Conservation (phyloP, 805 yeast genomes). For the Yamadazyma sp. region DNA sequence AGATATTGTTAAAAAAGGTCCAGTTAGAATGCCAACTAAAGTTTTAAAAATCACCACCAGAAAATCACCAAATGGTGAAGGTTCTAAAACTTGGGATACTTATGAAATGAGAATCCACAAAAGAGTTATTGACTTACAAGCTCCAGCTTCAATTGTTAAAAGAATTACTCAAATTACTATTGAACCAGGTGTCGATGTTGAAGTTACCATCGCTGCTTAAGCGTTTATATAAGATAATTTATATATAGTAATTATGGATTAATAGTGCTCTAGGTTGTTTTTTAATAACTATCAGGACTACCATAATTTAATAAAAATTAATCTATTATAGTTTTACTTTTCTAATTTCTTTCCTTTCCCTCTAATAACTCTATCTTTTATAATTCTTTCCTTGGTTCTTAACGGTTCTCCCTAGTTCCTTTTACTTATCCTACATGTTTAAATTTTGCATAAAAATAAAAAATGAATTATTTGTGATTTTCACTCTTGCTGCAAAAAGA, state of each 20-base stretch:
- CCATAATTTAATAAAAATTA: too few species aligned
- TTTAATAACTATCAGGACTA: slow-evolving; percentile 62
- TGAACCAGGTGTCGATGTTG: slow-evolving; percentile 99
- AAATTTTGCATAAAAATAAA: too few species aligned
- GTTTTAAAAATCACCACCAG: slow-evolving; percentile 97
- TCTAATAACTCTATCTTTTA: too few species aligned
- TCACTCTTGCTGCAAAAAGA: too few species aligned
- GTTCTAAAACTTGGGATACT: slow-evolving; percentile 99
- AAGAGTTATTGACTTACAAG: slow-evolving; percentile 98
- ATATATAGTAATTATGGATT: too few species aligned
- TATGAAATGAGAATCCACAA: slow-evolving; percentile 99
- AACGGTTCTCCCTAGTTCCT: too few species aligned
- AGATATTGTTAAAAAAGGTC: slow-evolving; percentile 93
- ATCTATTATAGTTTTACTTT: too few species aligned
- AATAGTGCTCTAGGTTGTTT: slow-evolving; percentile 10
- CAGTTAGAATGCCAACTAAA: slow-evolving; percentile 99
- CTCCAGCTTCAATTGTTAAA: slow-evolving; percentile 91
- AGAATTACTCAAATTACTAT: slow-evolving; percentile 96
- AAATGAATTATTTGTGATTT: too few species aligned
- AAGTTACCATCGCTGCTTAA: slow-evolving; percentile 86
- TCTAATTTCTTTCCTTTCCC: too few species aligned
- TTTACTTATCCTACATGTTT: too few species aligned
- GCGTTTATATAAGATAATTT: too few species aligned
- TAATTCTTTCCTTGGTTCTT: too few species aligned
- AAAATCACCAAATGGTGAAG: slow-evolving; percentile 99